These are phyloP conservation scores for Pachysolen tannophilus DNA, from an alignment of 805 yeast genomes.

Conservation along the genomic window DNA sequence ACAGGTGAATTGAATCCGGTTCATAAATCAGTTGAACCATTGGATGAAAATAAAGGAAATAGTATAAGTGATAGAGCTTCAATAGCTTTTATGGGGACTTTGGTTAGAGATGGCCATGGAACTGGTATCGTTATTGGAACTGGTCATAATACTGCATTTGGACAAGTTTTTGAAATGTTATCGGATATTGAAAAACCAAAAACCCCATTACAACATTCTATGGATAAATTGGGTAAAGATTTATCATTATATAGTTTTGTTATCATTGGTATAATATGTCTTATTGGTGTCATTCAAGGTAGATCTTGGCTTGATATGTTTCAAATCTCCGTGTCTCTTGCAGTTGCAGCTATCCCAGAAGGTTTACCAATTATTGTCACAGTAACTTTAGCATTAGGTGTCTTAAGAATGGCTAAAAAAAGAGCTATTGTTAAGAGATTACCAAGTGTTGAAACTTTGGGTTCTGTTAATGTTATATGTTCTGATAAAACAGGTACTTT, in stretches of 20 bases:
- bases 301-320: constrained; percentile 96
- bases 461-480: constrained; percentile 89
- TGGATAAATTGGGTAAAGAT: constrained; percentile 94
- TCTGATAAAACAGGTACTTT: constrained; percentile 89
- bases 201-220: constrained; percentile 90
- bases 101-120: constrained; percentile 95
- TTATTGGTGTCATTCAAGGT: constrained; percentile 87
- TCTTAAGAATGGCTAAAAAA: constrained; percentile 89
- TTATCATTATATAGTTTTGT: constrained; percentile 76
- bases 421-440: constrained; percentile 90
- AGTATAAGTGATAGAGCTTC: constrained; percentile 64
- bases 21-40: constrained; percentile 46
- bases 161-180: constrained; percentile 94
- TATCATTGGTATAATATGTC: constrained; percentile 85
- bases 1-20: constrained; percentile 96
- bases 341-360: constrained; percentile 99
- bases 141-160: constrained; percentile 85
- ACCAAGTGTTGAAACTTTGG: constrained; percentile 93
- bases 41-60: constrained; percentile 29
- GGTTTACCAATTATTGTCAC: constrained; percentile 98
- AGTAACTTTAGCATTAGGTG: constrained; percentile 94
- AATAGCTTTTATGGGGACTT: constrained; percentile 95
- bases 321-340: constrained; percentile 92
- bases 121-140: constrained; percentile 90
- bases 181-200: constrained; percentile 92